Base-by-base conservation (phyloP, 192 early-diverging fungal genomes). In the Podochytrium sp. region DNA sequence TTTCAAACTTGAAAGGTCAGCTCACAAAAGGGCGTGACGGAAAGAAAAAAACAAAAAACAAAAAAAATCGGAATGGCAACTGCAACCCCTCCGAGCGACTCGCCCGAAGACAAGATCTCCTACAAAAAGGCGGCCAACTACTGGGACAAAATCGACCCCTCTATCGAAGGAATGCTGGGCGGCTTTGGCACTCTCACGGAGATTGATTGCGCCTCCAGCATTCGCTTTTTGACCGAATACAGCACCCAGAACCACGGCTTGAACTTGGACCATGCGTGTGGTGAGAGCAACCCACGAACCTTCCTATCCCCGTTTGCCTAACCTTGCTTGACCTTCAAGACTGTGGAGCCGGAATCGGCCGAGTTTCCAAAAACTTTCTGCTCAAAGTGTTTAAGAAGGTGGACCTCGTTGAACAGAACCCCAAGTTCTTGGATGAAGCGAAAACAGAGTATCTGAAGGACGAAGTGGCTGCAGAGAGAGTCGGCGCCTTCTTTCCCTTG, bases 311-410 rank as follows among this genome's bases (percentile, higher is more conserved):
- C n/a, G n/a, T n/a, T n/a, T n/a, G n/a, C n/a, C n/a, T n/a, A n/a
- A n/a, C n/a, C n/a, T n/a, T n/a, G n/a, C n/a, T n/a, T n/a, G n/a
- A n/a, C n/a, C n/a, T n/a, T n/a, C n/a, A n/a, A 85, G 87, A 98
- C 80, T 97, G 95, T 77, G 97, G 97, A 1, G 95, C 97, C 0
- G 97, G 97, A 2, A 98, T 99, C 64, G 95, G 97, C 1, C 84
- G 97, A 12, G 94, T 99, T 3, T 92, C 94, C 1, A 95, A 96
- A 65, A 70, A 92, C 74, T 92, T 96, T 68, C 76, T 99, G 42
- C 76, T 91, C 43, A 82, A 89, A 34, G 82, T 89, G 2, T 97
- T 99, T 79, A 81, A 92, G 34, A 83, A 85, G 53, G 94, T 96
- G 5, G 97, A 99, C 76, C 80, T 99, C 25, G 97, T 96, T 5